Evolutionary conservation across 192 early-diverging fungal genomes (phyloP), one percentile per base, ranked within the genome.

Genomic region (Backusella parvicylindrica): DNA sequence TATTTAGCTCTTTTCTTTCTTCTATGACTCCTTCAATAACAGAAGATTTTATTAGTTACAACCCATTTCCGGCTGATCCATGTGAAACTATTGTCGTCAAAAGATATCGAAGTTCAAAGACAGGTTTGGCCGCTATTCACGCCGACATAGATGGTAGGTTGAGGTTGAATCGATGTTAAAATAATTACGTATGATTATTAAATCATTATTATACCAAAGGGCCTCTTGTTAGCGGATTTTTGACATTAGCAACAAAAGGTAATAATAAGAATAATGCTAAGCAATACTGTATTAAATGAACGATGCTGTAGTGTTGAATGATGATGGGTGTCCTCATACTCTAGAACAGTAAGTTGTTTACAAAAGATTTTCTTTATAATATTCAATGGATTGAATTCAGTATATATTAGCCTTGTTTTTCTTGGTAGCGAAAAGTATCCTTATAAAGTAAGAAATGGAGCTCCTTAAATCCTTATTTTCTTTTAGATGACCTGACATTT

Each of bases 381-480:
- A 23, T 28, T 15, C 31, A 21, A 49, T 68, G 43, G 50, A 35
- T 28, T 28, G 15, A 43, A 12, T 36, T 23, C 40, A 41, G 38
- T 26, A 35, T 36, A 49, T 31, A 13, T 8, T 49, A 87, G 86
- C 75, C 68, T 89, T n/a, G 85, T 87, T 9, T 89, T 89, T 72
- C 79, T 89, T 32, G 88, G 88, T 21, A 88, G 87, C 64, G 85
- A 86, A 69, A 73, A 84, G 21, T 87, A 87, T 69, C 86, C 86
- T 7, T 85, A 85, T 65, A 87, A 70, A 47, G 68, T 70, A 47
- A 21, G 26, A 41, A 37, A 9, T 38, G 11, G 12, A 18, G 13
- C 7, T 23, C 23, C 32, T 13, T 38, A 13, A 12, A 23, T 31
- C 8, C 16, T 7, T 8, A 1, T 18, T 66, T 33, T 35, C 32